Percentiles rank a stretch among this genome's conserved stretches.
phyloP scores from a whole-genome alignment of 495 filamentous ascomycete genomes.

The Tuber indicum region DNA sequence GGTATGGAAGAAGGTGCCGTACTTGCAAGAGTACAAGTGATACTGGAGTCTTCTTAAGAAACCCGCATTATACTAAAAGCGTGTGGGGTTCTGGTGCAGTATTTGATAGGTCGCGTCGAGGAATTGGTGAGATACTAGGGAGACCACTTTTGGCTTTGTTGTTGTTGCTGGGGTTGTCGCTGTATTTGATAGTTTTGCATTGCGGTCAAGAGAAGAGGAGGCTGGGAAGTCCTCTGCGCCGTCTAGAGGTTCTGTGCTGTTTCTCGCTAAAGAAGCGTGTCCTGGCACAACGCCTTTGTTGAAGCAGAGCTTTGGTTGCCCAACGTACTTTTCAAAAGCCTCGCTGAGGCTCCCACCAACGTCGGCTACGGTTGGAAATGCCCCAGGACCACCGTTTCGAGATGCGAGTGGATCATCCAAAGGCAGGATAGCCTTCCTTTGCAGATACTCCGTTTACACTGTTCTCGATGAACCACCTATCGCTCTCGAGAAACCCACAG shows the following conservation, averaged over 20 bases:
- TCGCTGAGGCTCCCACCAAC: conserved; percentile 50
- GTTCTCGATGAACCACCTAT: conserved; percentile 77
- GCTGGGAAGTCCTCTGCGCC: conserved; percentile 14
- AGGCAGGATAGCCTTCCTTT: conserved; percentile 18
- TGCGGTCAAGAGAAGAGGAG: conserved; percentile 23
- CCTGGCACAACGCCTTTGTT: conserved; percentile 45
- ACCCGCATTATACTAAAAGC: conserved; percentile 95
- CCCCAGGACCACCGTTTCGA: conserved; percentile 9
- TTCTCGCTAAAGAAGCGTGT: conserved; percentile 13
- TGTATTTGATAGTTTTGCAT: conserved; percentile 25
- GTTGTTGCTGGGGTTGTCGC: conserved; percentile 25
- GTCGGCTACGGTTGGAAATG: conserved; percentile 8
- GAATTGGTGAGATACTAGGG: conserved; percentile 95
- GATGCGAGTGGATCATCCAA: conserved; percentile 18
- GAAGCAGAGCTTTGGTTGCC: conserved; percentile 85
- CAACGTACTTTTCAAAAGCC: conserved; percentile 76
- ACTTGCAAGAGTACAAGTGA: conserved; percentile 92
- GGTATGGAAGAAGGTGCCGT: conserved; percentile 92
- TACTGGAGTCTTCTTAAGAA: conserved; percentile 85
- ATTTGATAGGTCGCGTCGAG: conserved; percentile 92
- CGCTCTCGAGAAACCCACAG: conserved; percentile 74
- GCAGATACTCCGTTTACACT: conserved; percentile 19
- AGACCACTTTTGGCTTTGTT: conserved; percentile 63
- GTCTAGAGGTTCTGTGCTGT: conserved; percentile 14
- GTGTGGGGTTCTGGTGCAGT: conserved; percentile 72